A percentile compares a stretch with the other conserved stretches of the same genome.
Evolutionary conservation across 129 eudicot species (phyloP).

Genomic region (Oenanthe sinensis): DNA sequence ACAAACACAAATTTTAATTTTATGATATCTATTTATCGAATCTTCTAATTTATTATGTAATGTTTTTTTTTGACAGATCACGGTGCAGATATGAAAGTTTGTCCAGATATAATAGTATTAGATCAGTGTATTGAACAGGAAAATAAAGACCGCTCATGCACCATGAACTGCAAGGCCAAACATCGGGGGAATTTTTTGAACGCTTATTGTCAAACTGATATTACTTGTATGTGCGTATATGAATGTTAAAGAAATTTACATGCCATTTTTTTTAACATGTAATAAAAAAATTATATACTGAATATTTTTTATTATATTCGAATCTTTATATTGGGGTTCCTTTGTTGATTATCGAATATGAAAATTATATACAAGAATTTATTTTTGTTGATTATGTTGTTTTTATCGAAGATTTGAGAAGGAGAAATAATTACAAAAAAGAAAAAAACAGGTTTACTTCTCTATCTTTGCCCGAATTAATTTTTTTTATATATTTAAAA

Average conservation of each 20-base stretch:
- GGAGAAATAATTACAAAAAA: too few species aligned
- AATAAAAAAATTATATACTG: background rate
- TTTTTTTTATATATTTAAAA: too few species aligned
- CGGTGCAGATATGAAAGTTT: background rate
- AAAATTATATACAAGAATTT: too few species aligned
- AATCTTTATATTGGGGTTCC: too few species aligned
- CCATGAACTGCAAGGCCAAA: background rate
- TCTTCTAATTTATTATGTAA: background rate
- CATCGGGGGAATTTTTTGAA: background rate
- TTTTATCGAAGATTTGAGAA: too few species aligned
- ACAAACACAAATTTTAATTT: too few species aligned
- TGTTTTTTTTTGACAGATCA: background rate
- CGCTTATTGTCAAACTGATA: background rate
- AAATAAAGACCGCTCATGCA: background rate
- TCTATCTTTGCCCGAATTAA: too few species aligned
- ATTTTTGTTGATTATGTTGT: too few species aligned
- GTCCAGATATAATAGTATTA: background rate
- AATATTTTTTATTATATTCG: too few species aligned
- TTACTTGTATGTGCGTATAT: background rate
- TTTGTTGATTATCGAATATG: too few species aligned
- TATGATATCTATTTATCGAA: too few species aligned
- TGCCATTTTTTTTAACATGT: background rate
- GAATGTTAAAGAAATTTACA: background rate
- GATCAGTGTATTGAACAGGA: background rate
- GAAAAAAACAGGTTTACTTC: too few species aligned